Evolutionary conservation across 1,139 yeast species (phyloP).

Genomic region (Suhomyces choctaworum): DNA sequence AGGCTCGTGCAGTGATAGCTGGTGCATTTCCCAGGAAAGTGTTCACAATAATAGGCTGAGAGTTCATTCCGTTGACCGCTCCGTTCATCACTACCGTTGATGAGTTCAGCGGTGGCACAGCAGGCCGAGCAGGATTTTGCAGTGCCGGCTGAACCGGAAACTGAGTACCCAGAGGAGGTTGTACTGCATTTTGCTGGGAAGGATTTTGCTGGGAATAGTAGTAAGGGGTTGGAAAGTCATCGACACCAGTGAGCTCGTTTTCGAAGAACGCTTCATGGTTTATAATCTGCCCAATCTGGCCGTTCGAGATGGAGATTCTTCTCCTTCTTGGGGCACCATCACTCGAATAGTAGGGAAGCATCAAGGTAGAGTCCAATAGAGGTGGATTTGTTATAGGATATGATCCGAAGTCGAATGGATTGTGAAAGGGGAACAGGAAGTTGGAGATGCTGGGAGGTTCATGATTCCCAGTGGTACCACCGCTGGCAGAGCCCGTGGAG

Average conservation of each 20-base stretch:
- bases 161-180: not conserved
- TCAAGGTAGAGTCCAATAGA: constrained; percentile 55
- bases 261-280: constrained; percentile 46
- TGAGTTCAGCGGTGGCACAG: constrained; percentile 1
- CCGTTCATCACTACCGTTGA: constrained; percentile 9
- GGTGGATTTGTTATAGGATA: constrained; percentile 70
- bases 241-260: constrained; percentile 21
- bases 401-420: constrained; percentile 44
- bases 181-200: not conserved
- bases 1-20: not conserved
- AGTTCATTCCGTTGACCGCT: constrained; percentile 1
- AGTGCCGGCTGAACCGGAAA: not conserved
- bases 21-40: constrained; percentile 2
- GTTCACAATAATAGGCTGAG: constrained; percentile 5
- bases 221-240: constrained; percentile 14
- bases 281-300: constrained; percentile 72
- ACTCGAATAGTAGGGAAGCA: constrained; percentile 36
- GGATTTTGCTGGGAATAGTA: not conserved
- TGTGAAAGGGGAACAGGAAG: constrained; percentile 24
- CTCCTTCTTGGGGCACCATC: constrained; percentile 56
- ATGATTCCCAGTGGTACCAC: constrained; percentile 4
- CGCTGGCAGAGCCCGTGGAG: not conserved
- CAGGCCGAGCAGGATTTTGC: not conserved
- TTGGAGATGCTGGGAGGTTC: constrained; percentile 2
- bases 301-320: constrained; percentile 71